phyloP scores from a whole-genome alignment of 129 eudicot genomes.

The Logfia minima region DNA sequence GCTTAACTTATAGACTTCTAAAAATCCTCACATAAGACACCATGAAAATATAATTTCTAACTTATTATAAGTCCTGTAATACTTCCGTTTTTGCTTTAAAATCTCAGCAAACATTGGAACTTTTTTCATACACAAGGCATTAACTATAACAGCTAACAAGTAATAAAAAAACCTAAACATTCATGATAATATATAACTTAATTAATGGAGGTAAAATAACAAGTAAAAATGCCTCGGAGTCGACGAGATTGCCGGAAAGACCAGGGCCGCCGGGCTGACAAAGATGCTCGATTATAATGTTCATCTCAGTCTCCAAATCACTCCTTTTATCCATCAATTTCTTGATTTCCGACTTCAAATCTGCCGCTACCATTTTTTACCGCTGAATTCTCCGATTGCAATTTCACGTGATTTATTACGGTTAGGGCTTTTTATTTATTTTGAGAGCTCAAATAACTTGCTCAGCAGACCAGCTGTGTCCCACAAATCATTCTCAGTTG shows the following conservation, averaged over 20 bases:
- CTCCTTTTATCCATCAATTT: conserved; percentile 69
- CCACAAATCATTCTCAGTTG: not conserved
- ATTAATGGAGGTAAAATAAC: not conserved
- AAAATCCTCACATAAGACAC: not conserved
- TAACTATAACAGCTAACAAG: not conserved
- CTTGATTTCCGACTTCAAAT: conserved; percentile 64
- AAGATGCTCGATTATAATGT: conserved; percentile 75
- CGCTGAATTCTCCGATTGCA: not conserved
- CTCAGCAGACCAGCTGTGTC: conserved; percentile 7
- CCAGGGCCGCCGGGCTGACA: conserved; percentile 89
- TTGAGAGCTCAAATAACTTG: conserved; percentile 1
- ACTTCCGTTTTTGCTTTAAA: not conserved
- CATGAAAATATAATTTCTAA: not conserved
- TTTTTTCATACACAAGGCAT: not conserved
- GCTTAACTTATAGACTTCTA: not conserved
- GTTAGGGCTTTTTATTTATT: conserved; percentile 18
- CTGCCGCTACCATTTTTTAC: conserved; percentile 54
- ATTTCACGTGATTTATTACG: conserved; percentile 3
- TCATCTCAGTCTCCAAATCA: conserved; percentile 67
- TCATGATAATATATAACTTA: not conserved
- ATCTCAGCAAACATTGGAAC: not conserved
- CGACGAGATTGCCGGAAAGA: conserved; percentile 88
- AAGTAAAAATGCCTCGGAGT: conserved; percentile 59
- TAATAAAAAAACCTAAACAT: not conserved
- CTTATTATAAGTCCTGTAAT: not conserved